Base-by-base conservation (phyloP, 2,329 filamentous ascomycete species). In the Macrophomina pseudophaseolina region DNA sequence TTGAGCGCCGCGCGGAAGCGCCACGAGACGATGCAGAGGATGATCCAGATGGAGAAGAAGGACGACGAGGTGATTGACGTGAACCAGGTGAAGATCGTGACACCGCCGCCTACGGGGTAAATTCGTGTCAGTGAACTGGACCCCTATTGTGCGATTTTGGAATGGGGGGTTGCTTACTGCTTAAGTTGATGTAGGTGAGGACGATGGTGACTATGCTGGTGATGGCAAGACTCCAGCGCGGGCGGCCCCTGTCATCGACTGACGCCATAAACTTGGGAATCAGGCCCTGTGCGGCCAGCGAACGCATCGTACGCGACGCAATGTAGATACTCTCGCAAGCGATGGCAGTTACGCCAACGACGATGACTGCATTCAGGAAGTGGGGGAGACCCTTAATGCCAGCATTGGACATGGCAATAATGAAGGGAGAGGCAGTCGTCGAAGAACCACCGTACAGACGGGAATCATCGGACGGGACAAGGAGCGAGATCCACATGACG, bases 11-110 rank as follows among this genome's bases (percentile, higher is more conserved):
- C 67, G 16, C 70, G 76, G 68, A 79, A 79, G 5, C 74, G 71
- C 46, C 70, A 75, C 4, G 70, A 73, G 6, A 73, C 77, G 65
- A 76, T 70, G 11, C 71, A 64, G 48, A 79, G 74, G 28, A 79
- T 73, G 33, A 77, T 69, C 75, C 76, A 79, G 60, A 73, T 73
- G 67, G 70, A 72, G 68, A 78, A 78, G 68, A 72, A 77, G 4
- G 71, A 72, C 1, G 76, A 70, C 33, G 73, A 76, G 7, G 76
- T 73, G 63, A 79, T 76, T 33, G 68, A 69, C 14, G 69, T 53
- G 18, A 72, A 49, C 71, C 74, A 78, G 53, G 70, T 74, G 44
- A 77, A 71, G 28, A 73, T 71, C 3, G 62, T 66, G 28, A 67
- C 64, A 49, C 70, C 70, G 46, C 66, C 66, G 28, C 64, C 69